Evolutionary conservation across 345 rosid genomes (phyloP), one percentile per base, ranked within the genome.

Genomic region (Eutrema japonicum): DNA sequence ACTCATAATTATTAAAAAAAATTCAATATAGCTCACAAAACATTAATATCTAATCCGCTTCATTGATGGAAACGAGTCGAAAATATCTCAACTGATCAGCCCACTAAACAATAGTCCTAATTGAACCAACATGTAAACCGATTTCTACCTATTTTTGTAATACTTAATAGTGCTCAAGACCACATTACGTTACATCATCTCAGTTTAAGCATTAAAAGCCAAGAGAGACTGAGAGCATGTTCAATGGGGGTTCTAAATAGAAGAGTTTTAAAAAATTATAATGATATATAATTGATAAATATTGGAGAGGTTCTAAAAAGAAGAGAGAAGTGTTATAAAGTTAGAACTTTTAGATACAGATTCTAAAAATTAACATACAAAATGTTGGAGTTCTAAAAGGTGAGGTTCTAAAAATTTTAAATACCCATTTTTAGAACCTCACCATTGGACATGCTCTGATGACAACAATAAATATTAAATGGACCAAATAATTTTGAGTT

Each of bases 121-220:
- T 12, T 38, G 72, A 54, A 66, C 72, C 66, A 26, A 48, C 9
- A 13, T 37, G 40, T 58, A 22, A 30, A 66, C 58, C 42, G 4
- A 13, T 37, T 38, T 50, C n/a, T 56, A 55, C 77, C 52, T 54
- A 8, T 6, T 51, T 50, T 38, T 48, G 35, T 57, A 59, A 60
- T 37, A 47, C 16, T 7, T 66, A 32, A 32, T 41, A 59, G 53
- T 57, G 60, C 13, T 32, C 61, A 67, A 32, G 32, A 46, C 62
- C 56, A 68, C 64, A 68, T 68, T 68, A 22, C 26, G 70, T 61
- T 56, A 61, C 74, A 75, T 59, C 68, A 50, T n/a, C 32, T 59
- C 62, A 33, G 12, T 32, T 56, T 22, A 35, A 33, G 16, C 47
- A 59, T 27, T 45, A 33, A 50, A 49, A 67, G 4, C 47, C 10